Conservation (phyloP, 176 grass and related monocot genomes). For the Cymbopogon citratus region DNA sequence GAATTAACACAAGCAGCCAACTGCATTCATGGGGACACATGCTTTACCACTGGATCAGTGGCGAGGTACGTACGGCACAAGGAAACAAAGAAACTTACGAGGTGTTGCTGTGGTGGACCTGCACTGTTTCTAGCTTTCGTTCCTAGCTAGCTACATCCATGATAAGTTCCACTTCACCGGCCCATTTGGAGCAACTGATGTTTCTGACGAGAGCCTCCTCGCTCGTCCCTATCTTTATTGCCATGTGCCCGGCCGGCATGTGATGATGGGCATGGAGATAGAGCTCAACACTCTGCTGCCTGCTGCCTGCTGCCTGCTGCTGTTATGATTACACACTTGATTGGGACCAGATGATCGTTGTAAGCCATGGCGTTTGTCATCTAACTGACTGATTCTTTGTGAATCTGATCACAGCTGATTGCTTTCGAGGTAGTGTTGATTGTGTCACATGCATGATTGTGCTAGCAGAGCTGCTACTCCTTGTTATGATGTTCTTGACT, state of each 20-base stretch:
- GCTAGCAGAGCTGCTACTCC: neutral
- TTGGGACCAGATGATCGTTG: neutral
- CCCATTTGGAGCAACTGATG: conserved; percentile 30
- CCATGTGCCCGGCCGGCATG: conserved; percentile 32
- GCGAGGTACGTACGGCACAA: neutral
- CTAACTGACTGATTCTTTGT: neutral
- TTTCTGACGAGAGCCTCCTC: neutral
- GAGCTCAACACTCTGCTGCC: neutral
- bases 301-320: neutral
- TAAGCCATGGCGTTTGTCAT: neutral
- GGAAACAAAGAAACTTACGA: conserved; percentile 7
- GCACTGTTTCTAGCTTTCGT: conserved; percentile 18
- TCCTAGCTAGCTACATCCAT: neutral
- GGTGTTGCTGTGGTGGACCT: neutral
- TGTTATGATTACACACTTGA: neutral
- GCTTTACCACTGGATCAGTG: neutral
- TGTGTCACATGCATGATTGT: neutral
- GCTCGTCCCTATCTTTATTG: conserved; percentile 14
- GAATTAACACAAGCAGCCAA: neutral
- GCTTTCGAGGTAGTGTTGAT: neutral
- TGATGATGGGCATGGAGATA: conserved; percentile 22
- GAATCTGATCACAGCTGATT: neutral
- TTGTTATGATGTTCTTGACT: neutral
- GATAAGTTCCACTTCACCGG: conserved; percentile 31
- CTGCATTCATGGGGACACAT: conserved; percentile 8